Conservation (phyloP, 345 rosid genomes). For the Brassica cretica region DNA sequence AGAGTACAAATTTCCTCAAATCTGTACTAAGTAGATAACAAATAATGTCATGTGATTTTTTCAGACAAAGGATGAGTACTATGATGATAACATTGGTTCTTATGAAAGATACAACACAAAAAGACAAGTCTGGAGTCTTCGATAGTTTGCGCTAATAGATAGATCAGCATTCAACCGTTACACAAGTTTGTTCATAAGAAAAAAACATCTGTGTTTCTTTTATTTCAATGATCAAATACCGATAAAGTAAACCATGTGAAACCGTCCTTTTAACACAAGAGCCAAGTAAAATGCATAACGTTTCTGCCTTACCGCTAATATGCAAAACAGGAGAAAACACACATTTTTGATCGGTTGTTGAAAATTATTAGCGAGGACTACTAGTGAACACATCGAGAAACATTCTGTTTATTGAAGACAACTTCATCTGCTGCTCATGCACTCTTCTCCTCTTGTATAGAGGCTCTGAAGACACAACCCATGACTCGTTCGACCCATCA, state of each 20-base stretch:
- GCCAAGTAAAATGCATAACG: conserved; percentile 24
- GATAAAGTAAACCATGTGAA: background rate
- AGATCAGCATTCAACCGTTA: background rate
- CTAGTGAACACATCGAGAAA: conserved; percentile 44
- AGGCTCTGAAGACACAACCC: conserved; percentile 51
- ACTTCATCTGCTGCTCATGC: conserved; percentile 68
- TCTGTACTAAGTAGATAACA: conserved; percentile 30
- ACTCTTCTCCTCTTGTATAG: conserved; percentile 64
- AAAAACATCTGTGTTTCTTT: no score
- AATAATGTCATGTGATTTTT: conserved; percentile 16
- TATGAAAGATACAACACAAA: background rate
- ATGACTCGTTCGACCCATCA: conserved; percentile 73
- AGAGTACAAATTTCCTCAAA: background rate
- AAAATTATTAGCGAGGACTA: conserved; percentile 58
- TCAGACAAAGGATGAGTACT: background rate
- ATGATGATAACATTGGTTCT: background rate
- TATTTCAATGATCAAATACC: no score
- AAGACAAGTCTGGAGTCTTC: background rate
- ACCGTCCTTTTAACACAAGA: conserved; percentile 11
- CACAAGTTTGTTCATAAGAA: background rate
- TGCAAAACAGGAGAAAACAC: conserved; percentile 21
- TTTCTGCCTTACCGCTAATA: conserved; percentile 15
- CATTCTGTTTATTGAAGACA: conserved; percentile 61
- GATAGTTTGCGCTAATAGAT: background rate
- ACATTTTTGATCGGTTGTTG: background rate